Evolutionary conservation across 352 stramenopile species (phyloP), one percentile per base, ranked within the genome.

Genomic region (Phytophthora kernoviae): DNA sequence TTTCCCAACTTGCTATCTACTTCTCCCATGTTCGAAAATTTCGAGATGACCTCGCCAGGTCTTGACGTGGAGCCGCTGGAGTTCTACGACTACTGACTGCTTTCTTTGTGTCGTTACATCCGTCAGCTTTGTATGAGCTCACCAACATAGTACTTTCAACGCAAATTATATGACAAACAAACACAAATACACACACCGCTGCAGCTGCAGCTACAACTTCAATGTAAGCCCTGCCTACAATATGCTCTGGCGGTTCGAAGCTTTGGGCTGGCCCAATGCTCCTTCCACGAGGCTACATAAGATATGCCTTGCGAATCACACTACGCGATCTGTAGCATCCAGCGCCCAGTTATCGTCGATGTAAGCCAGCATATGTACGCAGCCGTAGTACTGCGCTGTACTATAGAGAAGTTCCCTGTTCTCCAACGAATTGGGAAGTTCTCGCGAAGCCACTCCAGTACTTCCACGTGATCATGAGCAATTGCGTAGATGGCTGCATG

Each of bases 381-480:
- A 39, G 1, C 58, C 58, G 32, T 63, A 71, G 30, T 66, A 66
- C 39, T 63, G 50, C 1, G 57, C 62, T 30, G 53, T 58, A 17
- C 36, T 52, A 33, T 32, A 55, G 26, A 67, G 50, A 34, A 54
- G 36, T 42, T 54, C 51, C 2, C 11, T 20, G 22, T 24, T 50
- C 7, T 49, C 44, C 37, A 67, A 20, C 10, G 24, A 34, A 41
- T 26, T 27, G 11, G 51, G 39, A 54, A 71, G 24, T 67, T n/a
- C 10, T 58, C 39, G 20, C 57, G 57, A 27, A 71, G 50, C 62
- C 62, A 71, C n/a, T 48, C 22, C 50, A 67, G 37, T 11, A 67
- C 62, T 37, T 71, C 62, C 17, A 71, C 26, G 50, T 71, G 56
- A 39, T 71, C 57, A 15, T 63, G 42, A n/a, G 51, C 50, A 6